Percentiles rank a stretch among this genome's conserved stretches.
Conservation (phyloP, 805 yeast genomes). For the Henningerozyma blattae region DNA sequence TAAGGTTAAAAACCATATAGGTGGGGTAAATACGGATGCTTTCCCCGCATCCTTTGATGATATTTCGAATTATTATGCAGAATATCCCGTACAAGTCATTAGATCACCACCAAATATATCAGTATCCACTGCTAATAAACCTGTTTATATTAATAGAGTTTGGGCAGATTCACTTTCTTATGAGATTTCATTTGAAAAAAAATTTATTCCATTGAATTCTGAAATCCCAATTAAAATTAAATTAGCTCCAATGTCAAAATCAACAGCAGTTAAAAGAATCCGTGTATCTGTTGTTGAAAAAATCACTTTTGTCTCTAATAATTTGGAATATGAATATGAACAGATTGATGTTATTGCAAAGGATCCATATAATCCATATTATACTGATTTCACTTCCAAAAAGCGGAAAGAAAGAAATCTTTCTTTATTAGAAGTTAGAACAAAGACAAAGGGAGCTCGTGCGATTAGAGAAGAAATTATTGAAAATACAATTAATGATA, state of each 20-base stretch:
- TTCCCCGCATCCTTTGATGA: neutral
- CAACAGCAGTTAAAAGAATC: slow-evolving; percentile 44
- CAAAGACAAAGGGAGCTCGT: slow-evolving; percentile 36
- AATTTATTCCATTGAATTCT: slow-evolving; percentile 53
- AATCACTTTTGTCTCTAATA: slow-evolving; percentile 49
- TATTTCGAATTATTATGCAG: slow-evolving; percentile 8
- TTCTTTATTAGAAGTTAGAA: slow-evolving; percentile 51
- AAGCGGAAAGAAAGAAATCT: slow-evolving; percentile 38
- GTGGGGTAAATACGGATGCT: neutral
- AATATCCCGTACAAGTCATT: slow-evolving; percentile 24
- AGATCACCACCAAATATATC: slow-evolving; percentile 32
- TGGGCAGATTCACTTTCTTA: slow-evolving; percentile 67
- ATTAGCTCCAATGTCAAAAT: slow-evolving; percentile 51
- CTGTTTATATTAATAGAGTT: slow-evolving; percentile 60
- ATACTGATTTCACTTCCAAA: slow-evolving; percentile 20
- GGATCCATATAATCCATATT: slow-evolving; percentile 24
- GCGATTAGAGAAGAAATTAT: slow-evolving; percentile 49
- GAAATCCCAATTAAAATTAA: slow-evolving; percentile 51
- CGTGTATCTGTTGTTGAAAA: slow-evolving; percentile 57
- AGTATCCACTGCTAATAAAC: slow-evolving; percentile 41
- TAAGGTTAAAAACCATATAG: slow-evolving; percentile 9
- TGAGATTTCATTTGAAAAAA: slow-evolving; percentile 59
- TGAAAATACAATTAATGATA: slow-evolving; percentile 43
- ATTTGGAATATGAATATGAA: slow-evolving; percentile 41
- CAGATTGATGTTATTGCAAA: slow-evolving; percentile 28